These are phyloP conservation scores for Entophlyctis luteolus DNA, from an alignment of 192 early-diverging fungal genomes.

Conservation along the genomic window DNA sequence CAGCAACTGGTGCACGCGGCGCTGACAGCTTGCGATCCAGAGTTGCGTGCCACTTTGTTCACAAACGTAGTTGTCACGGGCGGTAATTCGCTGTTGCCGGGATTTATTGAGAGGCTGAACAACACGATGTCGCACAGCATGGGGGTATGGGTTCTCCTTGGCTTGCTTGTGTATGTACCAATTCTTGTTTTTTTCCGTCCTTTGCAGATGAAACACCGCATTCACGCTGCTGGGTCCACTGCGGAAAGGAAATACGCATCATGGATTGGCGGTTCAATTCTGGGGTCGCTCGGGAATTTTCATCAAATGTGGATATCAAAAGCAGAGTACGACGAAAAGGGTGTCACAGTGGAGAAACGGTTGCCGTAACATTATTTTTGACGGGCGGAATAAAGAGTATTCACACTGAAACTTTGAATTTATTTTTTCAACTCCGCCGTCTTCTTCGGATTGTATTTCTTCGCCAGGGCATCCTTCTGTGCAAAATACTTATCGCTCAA, in stretches of 20 bases:
- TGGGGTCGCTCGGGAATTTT: conserved; percentile 93
- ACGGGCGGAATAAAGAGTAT: neutral
- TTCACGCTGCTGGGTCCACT: conserved; percentile 71
- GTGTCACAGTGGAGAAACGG: conserved; percentile 76
- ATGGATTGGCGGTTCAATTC: conserved; percentile 96
- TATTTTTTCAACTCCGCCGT: too few species aligned
- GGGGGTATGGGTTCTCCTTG: conserved; percentile 44
- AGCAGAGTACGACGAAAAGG: conserved; percentile 87
- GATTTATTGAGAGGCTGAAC: conserved; percentile 77
- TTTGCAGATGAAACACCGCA: conserved; percentile 68
- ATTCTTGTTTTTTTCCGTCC: neutral
- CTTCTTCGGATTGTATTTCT: too few species aligned
- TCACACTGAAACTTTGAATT: too few species aligned
- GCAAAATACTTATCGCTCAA: conserved; percentile 42
- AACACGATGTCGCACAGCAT: conserved; percentile 57
- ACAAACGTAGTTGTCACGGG: conserved; percentile 85
- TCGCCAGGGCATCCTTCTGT: neutral
- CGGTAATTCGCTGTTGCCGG: conserved; percentile 80
- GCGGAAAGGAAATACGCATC: conserved; percentile 87
- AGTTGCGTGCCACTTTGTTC: conserved; percentile 78
- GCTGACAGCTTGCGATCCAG: conserved; percentile 75
- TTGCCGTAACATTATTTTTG: conserved; percentile 31
- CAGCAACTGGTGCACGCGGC: conserved; percentile 32
- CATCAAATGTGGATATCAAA: conserved; percentile 98
- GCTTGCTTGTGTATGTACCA: neutral